Conservation (phyloP, 768 basidiomycete genomes). For the Coprinopsis marcescibilis region DNA sequence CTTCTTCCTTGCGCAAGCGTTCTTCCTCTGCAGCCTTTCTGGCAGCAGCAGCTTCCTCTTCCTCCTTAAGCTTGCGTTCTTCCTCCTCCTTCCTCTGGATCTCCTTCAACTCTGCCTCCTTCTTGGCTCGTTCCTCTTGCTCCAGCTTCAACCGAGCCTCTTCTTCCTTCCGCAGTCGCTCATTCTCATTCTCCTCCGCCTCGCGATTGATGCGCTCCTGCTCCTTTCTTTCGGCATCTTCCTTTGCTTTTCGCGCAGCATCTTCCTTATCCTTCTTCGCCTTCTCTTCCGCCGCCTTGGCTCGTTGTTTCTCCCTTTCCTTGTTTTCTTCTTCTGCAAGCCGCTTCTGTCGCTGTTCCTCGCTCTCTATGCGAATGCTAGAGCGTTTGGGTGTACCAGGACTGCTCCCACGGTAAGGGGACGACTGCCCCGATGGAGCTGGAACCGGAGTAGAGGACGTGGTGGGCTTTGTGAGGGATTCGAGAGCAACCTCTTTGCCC, state of each 20-base stretch:
- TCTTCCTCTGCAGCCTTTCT: slow-evolving; percentile 39
- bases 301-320: slow-evolving; percentile 35
- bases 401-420: slow-evolving; percentile 31
- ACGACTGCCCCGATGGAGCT: slow-evolving; percentile 22
- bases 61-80: slow-evolving; percentile 21
- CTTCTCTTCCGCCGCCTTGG: slow-evolving; percentile 39
- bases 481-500: slow-evolving; percentile 60
- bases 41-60: slow-evolving; percentile 18
- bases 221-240: slow-evolving; percentile 23
- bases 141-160: slow-evolving; percentile 29
- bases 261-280: slow-evolving; percentile 36
- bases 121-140: slow-evolving; percentile 29
- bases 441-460: slow-evolving; percentile 33
- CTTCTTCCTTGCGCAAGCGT: slow-evolving; percentile 33
- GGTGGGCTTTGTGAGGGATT: slow-evolving; percentile 44
- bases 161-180: slow-evolving; percentile 25
- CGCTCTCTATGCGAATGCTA: slow-evolving; percentile 60
- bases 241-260: slow-evolving; percentile 37
- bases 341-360: slow-evolving; percentile 38
- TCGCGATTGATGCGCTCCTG: slow-evolving; percentile 18
- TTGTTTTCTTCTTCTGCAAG: slow-evolving; percentile 41
- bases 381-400: slow-evolving; percentile 33
- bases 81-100: slow-evolving; percentile 37
- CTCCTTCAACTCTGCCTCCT: slow-evolving; percentile 45
- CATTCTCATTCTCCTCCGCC: slow-evolving; percentile 26